A percentile compares a stretch with the other conserved stretches of the same genome.
Evolutionary conservation across 2,329 filamentous ascomycete genomes (phyloP).

Genomic region (Akanthomyces dipterigenus): DNA sequence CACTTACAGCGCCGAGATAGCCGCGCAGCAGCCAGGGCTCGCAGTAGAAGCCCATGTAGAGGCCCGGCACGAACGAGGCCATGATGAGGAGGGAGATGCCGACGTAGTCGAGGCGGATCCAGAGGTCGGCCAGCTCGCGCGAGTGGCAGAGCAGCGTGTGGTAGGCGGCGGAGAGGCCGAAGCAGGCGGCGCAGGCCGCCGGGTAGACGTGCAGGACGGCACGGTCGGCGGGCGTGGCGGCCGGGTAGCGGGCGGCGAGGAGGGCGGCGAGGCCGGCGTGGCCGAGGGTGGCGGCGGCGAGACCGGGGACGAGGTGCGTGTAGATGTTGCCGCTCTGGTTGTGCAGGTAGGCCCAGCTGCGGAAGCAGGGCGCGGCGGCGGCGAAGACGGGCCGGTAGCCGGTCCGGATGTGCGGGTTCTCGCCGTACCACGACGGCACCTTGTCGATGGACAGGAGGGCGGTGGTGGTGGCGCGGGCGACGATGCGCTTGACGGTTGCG

Average conservation of each 20-base stretch:
- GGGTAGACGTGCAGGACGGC: conserved; percentile 35
- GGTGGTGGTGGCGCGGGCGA: too few relatives aligned
- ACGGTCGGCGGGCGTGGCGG: conserved; percentile 26
- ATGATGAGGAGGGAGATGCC: conserved; percentile 32
- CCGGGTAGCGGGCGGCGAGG: conserved; percentile 24
- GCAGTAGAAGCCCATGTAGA: conserved; percentile 36
- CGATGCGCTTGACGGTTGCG: background rate
- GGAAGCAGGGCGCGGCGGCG: conserved; percentile 29
- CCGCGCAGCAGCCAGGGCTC: conserved; percentile 24
- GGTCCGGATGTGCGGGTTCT: conserved; percentile 33
- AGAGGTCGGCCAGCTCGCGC: conserved; percentile 24
- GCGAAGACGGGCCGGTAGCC: conserved; percentile 37
- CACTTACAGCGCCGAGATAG: conserved; percentile 23
- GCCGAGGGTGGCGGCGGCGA: conserved; percentile 27
- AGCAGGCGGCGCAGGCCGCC: conserved; percentile 28
- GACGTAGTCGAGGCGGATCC: conserved; percentile 31
- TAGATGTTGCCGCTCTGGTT: conserved; percentile 29
- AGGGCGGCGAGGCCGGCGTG: conserved; percentile 20
- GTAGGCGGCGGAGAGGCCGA: conserved; percentile 31
- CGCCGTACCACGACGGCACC: conserved; percentile 35
- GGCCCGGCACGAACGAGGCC: conserved; percentile 31
- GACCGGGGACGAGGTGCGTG: conserved; percentile 35
- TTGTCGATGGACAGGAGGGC: conserved; percentile 22
- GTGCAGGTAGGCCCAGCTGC: conserved; percentile 33
- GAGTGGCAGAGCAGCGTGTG: conserved; percentile 36